Evolutionary conservation across 2,329 filamentous ascomycete species (phyloP).

Genomic region (Phialocephala sp.): DNA sequence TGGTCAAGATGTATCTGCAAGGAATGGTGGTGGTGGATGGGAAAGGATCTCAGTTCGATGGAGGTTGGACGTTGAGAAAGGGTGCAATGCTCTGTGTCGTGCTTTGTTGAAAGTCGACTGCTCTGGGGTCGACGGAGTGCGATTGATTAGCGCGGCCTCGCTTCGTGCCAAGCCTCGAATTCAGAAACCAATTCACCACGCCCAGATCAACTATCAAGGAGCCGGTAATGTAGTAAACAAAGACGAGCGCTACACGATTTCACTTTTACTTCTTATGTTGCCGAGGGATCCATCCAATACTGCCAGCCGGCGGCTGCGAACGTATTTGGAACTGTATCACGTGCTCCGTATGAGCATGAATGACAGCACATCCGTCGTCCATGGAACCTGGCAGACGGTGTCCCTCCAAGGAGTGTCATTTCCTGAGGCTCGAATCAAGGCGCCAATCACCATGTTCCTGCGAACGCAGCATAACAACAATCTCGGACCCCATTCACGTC

Average conservation of each 20-base stretch:
- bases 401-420: neutral
- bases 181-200: neutral
- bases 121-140: neutral
- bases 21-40: constrained; percentile 23
- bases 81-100: constrained; percentile 17
- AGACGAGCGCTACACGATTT: neutral
- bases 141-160: neutral
- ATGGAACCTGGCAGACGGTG: constrained; percentile 4
- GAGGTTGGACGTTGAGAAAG: constrained; percentile 24
- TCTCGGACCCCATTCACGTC: constrained; percentile 14
- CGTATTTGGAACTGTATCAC: neutral
- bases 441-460: neutral
- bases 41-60: constrained; percentile 19
- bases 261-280: neutral
- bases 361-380: neutral
- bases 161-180: neutral
- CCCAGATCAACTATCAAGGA: neutral
- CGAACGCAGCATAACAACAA: constrained; percentile 4
- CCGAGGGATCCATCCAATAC: neutral
- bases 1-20: constrained; percentile 20
- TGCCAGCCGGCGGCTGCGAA: neutral
- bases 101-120: constrained; percentile 14
- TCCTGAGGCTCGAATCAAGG: constrained; percentile 15
- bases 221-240: neutral
- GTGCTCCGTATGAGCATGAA: neutral